Base-by-base conservation (phyloP, 1,284 basidiomycete species). In the Trametes sp. region DNA sequence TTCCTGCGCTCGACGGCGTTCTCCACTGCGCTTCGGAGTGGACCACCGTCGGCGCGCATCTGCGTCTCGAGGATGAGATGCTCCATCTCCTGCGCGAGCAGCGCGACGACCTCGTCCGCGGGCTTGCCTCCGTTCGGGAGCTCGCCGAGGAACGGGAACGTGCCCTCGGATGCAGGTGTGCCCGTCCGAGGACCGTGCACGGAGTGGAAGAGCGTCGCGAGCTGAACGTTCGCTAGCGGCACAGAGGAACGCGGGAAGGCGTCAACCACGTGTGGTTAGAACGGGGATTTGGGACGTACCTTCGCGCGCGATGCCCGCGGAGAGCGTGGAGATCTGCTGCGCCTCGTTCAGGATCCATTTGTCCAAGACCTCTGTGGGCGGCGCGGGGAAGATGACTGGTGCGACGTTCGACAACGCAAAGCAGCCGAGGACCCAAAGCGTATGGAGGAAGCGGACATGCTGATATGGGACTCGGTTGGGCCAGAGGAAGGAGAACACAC, bases 371-470 rank as follows among this genome's bases (percentile, higher is more conserved):
- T 67, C 67, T 13, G 63, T 33, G 16, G 44, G 26, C 4, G 65
- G 62, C 6, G 65, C 26, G 1, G 87, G 86, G 59, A 88, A 82
- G 42, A 93, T 75, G 13, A 86, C 82, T 0, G 91, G 90, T 0
- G 82, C 80, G 3, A 95, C 85, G 36, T 88, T 82, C 19, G 84
- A 85, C 21, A 93, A 79, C 0, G 90, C 92, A 44, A 94, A 81
- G 38, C 86, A 89, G 55, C 88, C 70, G 70, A 92, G 87, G 65
- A 93, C 76, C 73, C 92, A 94, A 28, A 92, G 70, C 66, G 92
- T 86, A 69, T 92, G 93, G n/a, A 94, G 79, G 73, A 94, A 84
- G 23, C 84, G 75, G 64, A 93, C 82, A 71, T 94, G 87, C 68
- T 95, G 92, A 73, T 87, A 88, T 1, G 85, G 81, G 0, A 89